These are phyloP conservation scores for Flaveria sonorensis DNA, from an alignment of 129 eudicot species.

Conservation along the genomic window DNA sequence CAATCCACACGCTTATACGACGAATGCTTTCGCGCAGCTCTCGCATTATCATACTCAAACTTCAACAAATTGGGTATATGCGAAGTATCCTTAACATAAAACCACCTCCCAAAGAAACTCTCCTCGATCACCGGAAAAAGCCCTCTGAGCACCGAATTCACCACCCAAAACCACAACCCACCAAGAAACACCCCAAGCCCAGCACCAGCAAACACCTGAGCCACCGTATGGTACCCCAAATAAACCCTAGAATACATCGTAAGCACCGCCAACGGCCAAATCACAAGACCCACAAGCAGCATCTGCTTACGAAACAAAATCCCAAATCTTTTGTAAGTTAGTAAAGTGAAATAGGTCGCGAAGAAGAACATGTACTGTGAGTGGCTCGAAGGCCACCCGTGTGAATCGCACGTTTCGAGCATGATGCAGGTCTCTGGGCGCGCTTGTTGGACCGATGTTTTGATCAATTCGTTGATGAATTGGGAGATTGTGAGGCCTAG, in stretches of 20 bases:
- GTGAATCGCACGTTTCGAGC: slow-evolving; percentile 87
- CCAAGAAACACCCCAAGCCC: slow-evolving; percentile 60
- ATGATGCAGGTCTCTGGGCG: slow-evolving; percentile 74
- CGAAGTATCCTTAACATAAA: slow-evolving; percentile 81
- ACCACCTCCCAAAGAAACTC: slow-evolving; percentile 64
- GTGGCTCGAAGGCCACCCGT: slow-evolving; percentile 95
- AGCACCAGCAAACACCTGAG: slow-evolving; percentile 90
- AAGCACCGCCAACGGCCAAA: slow-evolving; percentile 73
- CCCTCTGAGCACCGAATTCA: slow-evolving; percentile 45
- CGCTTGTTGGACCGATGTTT: slow-evolving; percentile 62
- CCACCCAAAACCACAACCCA: slow-evolving; percentile 77
- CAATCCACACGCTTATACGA: slow-evolving; percentile 63
- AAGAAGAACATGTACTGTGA: slow-evolving; percentile 92
- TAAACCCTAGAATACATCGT: slow-evolving; percentile 90
- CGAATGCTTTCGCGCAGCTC: slow-evolving; percentile 68
- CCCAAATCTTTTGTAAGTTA: slow-evolving; percentile 51
- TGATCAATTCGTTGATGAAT: slow-evolving; percentile 64
- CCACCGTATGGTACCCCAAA: slow-evolving; percentile 85
- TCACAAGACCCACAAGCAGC: slow-evolving; percentile 38
- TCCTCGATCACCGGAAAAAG: slow-evolving; percentile 72
- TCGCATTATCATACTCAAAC: slow-evolving; percentile 86
- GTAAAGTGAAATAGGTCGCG: slow-evolving; percentile 58
- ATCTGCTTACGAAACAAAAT: slow-evolving; percentile 46
- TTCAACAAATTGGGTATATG: slow-evolving; percentile 77
- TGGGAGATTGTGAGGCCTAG: slow-evolving; percentile 68